Percentiles rank a stretch among this genome's conserved stretches.
phyloP scores from a whole-genome alignment of 495 filamentous ascomycete genomes.

The Echria macrotheca region DNA sequence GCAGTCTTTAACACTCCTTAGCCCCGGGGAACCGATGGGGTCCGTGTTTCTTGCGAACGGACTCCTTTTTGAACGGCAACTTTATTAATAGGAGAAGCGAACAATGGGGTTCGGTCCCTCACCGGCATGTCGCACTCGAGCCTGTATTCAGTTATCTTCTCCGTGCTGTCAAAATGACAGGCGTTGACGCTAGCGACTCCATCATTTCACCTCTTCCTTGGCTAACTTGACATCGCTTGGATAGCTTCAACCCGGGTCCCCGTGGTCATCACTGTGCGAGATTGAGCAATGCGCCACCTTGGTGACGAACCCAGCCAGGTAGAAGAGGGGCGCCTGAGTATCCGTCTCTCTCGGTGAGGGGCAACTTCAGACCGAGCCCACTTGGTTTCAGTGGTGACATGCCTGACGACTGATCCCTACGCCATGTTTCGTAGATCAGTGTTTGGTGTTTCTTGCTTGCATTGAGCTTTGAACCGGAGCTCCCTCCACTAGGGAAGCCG shows the following conservation, averaged over 20 bases:
- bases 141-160: neutral
- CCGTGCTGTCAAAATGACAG: neutral
- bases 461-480: no score
- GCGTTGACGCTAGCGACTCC: neutral
- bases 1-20: slow-evolving; percentile 11
- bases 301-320: no score
- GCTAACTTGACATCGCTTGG: neutral
- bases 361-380: no score
- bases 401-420: neutral
- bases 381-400: no score
- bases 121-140: neutral
- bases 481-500: no score
- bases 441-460: slow-evolving; percentile 2
- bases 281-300: no score
- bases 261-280: no score
- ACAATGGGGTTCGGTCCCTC: neutral
- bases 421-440: slow-evolving; percentile 16
- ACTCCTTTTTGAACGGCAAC: slow-evolving; percentile 1
- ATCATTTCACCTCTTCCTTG: neutral
- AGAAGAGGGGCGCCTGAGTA: no score
- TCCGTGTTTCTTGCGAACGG: slow-evolving; percentile 3
- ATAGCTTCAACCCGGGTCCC: neutral
- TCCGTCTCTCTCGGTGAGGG: no score
- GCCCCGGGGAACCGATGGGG: slow-evolving; percentile 4
- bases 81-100: neutral